Conservation (phyloP, 2,329 filamentous ascomycete species). For the Biscogniauxia mediterranea region DNA sequence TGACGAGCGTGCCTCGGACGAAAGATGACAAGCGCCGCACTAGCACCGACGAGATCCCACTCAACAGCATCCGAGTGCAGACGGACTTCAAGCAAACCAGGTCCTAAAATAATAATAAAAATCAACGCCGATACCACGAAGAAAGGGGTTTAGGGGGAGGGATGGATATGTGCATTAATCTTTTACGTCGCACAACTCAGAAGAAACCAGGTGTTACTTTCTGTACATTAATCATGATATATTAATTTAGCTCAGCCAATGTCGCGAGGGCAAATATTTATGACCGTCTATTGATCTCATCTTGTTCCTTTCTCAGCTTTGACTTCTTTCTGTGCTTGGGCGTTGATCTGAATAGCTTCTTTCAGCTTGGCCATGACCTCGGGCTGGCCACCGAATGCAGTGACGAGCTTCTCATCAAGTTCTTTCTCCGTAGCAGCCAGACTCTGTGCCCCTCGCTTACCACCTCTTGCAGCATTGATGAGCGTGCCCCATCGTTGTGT, state of each 20-base stretch:
- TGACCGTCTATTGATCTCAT: conserved; percentile 11
- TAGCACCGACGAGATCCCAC: conserved; percentile 37
- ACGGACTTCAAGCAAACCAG: conserved; percentile 34
- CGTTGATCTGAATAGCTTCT: conserved; percentile 59
- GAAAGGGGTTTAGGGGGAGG: no score
- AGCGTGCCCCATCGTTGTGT: conserved; percentile 58
- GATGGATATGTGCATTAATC: not conserved
- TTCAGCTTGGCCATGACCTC: conserved; percentile 60
- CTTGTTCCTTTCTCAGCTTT: conserved; percentile 27
- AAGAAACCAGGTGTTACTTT: not conserved
- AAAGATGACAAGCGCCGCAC: conserved; percentile 25
- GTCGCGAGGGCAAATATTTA: not conserved
- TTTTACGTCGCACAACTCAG: no score
- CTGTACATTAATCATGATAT: conserved; percentile 1
- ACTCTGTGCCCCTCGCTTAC: conserved; percentile 49
- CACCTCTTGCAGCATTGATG: conserved; percentile 47
- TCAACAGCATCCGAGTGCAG: conserved; percentile 39
- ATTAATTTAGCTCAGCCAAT: conserved; percentile 1
- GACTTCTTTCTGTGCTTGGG: conserved; percentile 49
- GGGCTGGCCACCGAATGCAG: conserved; percentile 57
- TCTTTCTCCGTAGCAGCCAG: conserved; percentile 54
- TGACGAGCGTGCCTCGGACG: conserved; percentile 30
- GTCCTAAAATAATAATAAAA: no score
- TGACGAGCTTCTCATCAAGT: conserved; percentile 54
- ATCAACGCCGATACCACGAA: no score